phyloP scores from a whole-genome alignment of 2,329 filamentous ascomycete genomes.

The Exophiala dermatitidis region DNA sequence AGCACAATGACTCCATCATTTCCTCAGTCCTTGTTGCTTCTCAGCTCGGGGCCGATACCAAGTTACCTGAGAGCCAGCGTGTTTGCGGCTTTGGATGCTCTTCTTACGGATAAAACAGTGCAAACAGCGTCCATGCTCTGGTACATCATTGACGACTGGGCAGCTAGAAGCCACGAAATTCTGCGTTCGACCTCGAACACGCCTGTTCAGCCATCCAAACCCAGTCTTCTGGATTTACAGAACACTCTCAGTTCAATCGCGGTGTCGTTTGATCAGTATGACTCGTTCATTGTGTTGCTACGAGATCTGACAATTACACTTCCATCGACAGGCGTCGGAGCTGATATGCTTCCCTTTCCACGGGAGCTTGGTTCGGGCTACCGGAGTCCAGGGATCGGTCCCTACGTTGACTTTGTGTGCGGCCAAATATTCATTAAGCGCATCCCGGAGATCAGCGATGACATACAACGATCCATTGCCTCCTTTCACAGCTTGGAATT shows the following conservation, averaged over 20 bases:
- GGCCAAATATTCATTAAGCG: constrained; percentile 67
- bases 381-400: constrained; percentile 78
- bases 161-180: constrained; percentile 20
- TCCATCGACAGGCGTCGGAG: constrained; percentile 32
- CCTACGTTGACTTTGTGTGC: constrained; percentile 85
- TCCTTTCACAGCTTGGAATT: constrained; percentile 79
- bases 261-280: constrained; percentile 74
- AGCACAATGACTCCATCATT: constrained; percentile 61
- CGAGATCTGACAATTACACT: constrained; percentile 63
- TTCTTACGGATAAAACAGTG: constrained; percentile 67
- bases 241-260: constrained; percentile 67
- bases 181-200: constrained; percentile 9
- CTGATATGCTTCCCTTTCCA: constrained; percentile 74
- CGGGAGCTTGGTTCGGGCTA: constrained; percentile 72
- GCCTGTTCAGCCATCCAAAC: constrained; percentile 23
- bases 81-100: constrained; percentile 67
- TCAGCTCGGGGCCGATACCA: constrained; percentile 70
- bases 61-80: constrained; percentile 73
- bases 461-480: constrained; percentile 63
- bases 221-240: constrained; percentile 45
- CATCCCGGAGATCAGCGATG: constrained; percentile 57
- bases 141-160: constrained; percentile 37
- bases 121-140: constrained; percentile 58
- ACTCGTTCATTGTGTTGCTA: constrained; percentile 73
- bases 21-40: constrained; percentile 65